Evolutionary conservation across 2,329 filamentous ascomycete genomes (phyloP).

Genomic region (Colletotrichum nymphaeae): DNA sequence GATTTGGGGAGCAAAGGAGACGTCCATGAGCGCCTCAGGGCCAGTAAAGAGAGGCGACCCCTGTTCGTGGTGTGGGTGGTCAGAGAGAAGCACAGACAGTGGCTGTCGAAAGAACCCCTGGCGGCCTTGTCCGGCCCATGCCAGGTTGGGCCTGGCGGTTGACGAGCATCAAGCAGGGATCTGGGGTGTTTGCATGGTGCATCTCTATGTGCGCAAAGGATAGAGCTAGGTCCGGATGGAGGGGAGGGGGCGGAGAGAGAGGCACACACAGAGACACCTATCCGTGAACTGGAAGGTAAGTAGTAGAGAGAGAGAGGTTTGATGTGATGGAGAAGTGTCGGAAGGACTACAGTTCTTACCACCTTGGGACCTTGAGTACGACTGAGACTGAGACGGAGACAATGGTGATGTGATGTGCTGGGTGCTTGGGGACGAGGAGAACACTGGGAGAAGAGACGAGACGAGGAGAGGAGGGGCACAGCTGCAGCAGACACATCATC

Average conservation of each 20-base stretch:
- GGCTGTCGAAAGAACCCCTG: constrained; percentile 32
- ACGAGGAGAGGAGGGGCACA: not conserved
- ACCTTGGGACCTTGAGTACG: not conserved
- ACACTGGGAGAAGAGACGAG: not conserved
- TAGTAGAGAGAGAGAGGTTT: not conserved
- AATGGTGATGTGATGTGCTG: not conserved
- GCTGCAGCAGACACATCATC: not conserved
- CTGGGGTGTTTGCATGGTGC: constrained; percentile 12
- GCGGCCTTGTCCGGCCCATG: constrained; percentile 27
- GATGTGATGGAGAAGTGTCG: not conserved
- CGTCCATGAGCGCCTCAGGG: constrained; percentile 14
- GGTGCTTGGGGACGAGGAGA: not conserved
- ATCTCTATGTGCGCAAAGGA: not conserved
- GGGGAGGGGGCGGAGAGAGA: not conserved
- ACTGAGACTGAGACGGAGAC: not conserved
- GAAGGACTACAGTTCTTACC: not conserved
- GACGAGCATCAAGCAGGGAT: constrained; percentile 31
- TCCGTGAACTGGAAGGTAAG: not conserved
- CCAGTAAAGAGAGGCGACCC: constrained; percentile 24
- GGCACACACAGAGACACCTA: not conserved
- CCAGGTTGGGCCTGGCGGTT: constrained; percentile 34
- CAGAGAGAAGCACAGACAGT: constrained; percentile 34
- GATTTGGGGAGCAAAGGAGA: constrained; percentile 25
- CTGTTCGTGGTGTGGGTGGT: constrained; percentile 33
- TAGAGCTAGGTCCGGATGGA: constrained; percentile 6